Evolutionary conservation across 495 filamentous ascomycete genomes (phyloP), one percentile per base, ranked within the genome.

Genomic region (Penicillium manginii): DNA sequence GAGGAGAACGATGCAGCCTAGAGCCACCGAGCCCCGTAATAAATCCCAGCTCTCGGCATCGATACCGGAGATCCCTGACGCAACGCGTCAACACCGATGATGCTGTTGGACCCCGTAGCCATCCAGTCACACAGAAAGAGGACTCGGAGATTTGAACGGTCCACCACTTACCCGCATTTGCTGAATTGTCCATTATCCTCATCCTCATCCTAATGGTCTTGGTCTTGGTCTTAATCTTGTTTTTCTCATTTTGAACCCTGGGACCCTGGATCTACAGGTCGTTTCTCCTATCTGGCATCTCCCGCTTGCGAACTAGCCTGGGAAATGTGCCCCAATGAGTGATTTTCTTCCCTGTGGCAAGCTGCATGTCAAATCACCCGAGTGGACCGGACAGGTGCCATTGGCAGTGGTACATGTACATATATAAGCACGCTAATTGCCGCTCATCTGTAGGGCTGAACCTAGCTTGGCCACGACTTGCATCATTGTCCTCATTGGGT

Each of bases 1-100:
- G 22, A 19, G n/a, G 14, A 55, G 52, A 70, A 70, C 4, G 54
- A 70, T 63, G 67, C 40, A 67, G 67, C 67, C 67, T 70, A 55
- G 62, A 57, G 39, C 55, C 49, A 58, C 47, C 18, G 50, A 17
- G 66, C 57, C 64, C 67, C 67, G 53, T 70, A 61, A 52, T 58
- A 59, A 19, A 48, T 60, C 54, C 32, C 57, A 59, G 54, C 19
- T 58, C 43, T 63, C 49, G 58, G 60, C 35, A 52, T 40, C 37
- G 51, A 58, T 47, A 17, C 43, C 21, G 52, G 54, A 52, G 46
- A 50, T 21, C 40, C 43, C 50, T 54, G 57, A 47, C 42, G 48
- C n/a, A 51, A 47, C 11, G 35, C 35, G 12, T 11, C 35, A 37
- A 37, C 35, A 37, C 53, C n/a, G n/a, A n/a, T n/a, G n/a, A n/a